Evolutionary conservation across 2,329 filamentous ascomycete genomes (phyloP).

Genomic region (Fusarium setosum): DNA sequence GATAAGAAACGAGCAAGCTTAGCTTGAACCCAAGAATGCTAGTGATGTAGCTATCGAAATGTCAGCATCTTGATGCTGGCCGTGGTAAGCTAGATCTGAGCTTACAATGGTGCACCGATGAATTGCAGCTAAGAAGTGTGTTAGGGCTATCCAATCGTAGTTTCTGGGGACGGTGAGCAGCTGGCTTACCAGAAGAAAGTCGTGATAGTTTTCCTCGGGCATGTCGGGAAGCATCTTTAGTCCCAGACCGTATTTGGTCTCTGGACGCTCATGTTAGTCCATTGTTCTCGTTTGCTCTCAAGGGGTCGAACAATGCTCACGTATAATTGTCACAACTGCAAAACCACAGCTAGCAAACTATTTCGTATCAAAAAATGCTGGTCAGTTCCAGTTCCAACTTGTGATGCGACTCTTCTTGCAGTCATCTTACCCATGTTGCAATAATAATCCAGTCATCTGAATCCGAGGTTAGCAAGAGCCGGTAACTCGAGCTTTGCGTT

Average conservation of each 20-base stretch:
- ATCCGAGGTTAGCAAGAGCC: neutral
- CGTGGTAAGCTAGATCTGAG: neutral
- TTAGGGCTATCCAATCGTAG: neutral
- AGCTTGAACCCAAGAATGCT: constrained; percentile 60
- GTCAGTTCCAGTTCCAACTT: constrained; percentile 3
- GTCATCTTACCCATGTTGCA: constrained; percentile 24
- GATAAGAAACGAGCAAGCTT: constrained; percentile 56
- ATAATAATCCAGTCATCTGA: constrained; percentile 36
- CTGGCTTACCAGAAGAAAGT: constrained; percentile 48
- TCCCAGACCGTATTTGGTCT: constrained; percentile 58
- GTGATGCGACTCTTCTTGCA: neutral
- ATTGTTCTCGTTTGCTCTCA: neutral
- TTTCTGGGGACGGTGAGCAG: neutral
- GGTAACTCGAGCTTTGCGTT: neutral
- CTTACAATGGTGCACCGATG: constrained; percentile 56
- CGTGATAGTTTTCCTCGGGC: constrained; percentile 50
- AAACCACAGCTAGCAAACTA: constrained; percentile 50
- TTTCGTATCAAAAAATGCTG: neutral
- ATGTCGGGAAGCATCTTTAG: constrained; percentile 49
- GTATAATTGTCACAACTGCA: constrained; percentile 48
- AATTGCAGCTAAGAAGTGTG: constrained; percentile 48
- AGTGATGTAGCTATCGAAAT: constrained; percentile 49
- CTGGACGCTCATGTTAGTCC: constrained; percentile 36
- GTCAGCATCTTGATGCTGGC: neutral
- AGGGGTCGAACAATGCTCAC: constrained; percentile 39